phyloP scores from a whole-genome alignment of 1,284 basidiomycete genomes.

The Leccinum subfulvum region DNA sequence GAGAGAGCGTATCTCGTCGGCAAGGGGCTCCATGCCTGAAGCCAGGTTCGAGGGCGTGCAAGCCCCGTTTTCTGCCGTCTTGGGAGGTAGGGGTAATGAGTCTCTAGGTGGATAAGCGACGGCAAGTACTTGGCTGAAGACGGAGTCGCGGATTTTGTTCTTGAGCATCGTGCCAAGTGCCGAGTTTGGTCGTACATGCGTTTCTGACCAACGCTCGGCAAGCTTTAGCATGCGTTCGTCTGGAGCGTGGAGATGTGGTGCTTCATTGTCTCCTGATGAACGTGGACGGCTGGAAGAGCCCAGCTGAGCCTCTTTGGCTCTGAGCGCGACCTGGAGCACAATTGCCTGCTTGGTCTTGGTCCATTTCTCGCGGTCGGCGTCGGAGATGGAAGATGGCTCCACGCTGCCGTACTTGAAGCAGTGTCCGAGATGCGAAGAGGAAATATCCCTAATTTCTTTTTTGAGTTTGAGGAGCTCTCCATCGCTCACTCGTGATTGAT shows the following conservation, averaged over 20 bases:
- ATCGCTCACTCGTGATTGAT: conserved; percentile 38
- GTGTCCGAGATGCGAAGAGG: conserved; percentile 56
- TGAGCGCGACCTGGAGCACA: conserved; percentile 64
- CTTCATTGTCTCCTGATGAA: conserved; percentile 14
- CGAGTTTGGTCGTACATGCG: conserved; percentile 56
- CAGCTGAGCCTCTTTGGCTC: conserved; percentile 48
- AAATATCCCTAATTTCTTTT: conserved; percentile 75
- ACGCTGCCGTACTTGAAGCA: conserved; percentile 44
- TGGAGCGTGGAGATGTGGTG: conserved; percentile 37
- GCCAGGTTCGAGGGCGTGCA: conserved; percentile 30
- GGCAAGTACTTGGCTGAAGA: conserved; percentile 58
- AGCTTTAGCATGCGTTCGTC: conserved; percentile 52
- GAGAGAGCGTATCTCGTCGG: conserved; percentile 65
- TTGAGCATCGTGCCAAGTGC: conserved; percentile 58
- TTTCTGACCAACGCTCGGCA: conserved; percentile 63
- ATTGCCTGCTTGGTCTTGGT: conserved; percentile 54
- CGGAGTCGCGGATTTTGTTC: conserved; percentile 59
- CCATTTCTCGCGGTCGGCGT: conserved; percentile 47
- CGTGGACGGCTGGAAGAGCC: conserved; percentile 11
- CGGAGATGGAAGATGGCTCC: conserved; percentile 25
- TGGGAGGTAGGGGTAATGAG: conserved; percentile 30
- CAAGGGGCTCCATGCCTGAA: conserved; percentile 68
- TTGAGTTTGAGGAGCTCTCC: conserved; percentile 62
- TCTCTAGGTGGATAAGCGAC: conserved; percentile 48
- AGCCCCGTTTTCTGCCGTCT: conserved; percentile 15